These are phyloP conservation scores for Saccharum officinarum DNA, from an alignment of 176 grass and related monocot genomes.

Conservation along the genomic window DNA sequence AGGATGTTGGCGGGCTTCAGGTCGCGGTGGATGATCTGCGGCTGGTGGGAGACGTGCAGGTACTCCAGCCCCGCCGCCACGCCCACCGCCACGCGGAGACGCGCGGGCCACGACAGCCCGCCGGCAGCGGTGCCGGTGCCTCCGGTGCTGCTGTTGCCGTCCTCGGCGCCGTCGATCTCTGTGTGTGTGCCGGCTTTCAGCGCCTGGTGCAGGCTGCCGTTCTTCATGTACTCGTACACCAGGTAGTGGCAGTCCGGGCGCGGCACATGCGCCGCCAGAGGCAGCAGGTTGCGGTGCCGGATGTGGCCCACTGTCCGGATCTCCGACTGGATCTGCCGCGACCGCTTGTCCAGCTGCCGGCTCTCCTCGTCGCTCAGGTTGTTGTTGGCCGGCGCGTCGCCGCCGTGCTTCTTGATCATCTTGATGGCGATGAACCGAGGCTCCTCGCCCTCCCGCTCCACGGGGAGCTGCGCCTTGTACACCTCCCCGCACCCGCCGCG, in stretches of 20 bases:
- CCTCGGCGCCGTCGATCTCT: not conserved
- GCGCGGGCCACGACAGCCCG: constrained; percentile 50
- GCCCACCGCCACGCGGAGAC: constrained; percentile 63
- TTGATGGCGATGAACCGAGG: constrained; percentile 69
- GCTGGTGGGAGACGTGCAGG: constrained; percentile 63
- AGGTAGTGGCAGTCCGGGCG: constrained; percentile 80
- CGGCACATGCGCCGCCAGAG: constrained; percentile 66
- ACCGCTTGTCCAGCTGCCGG: constrained; percentile 64
- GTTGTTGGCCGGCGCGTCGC: constrained; percentile 6
- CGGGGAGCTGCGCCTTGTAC: constrained; percentile 58
- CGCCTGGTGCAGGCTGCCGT: constrained; percentile 65
- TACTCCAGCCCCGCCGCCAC: constrained; percentile 79
- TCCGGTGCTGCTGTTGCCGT: not conserved
- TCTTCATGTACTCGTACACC: constrained; percentile 90
- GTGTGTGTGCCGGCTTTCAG: constrained; percentile 17
- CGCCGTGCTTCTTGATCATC: constrained; percentile 48
- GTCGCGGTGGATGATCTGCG: constrained; percentile 86
- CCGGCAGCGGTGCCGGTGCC: not conserved
- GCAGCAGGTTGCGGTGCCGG: constrained; percentile 83
- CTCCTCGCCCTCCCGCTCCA: constrained; percentile 12
- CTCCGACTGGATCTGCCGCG: constrained; percentile 82
- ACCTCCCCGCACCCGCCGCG: constrained; percentile 89
- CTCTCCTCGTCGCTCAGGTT: constrained; percentile 64
- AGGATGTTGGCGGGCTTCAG: constrained; percentile 93
- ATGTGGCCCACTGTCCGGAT: constrained; percentile 81